Evolutionary conservation across 805 yeast species (phyloP), one percentile per base, ranked within the genome.

Genomic region (Barnettozyma populi): DNA sequence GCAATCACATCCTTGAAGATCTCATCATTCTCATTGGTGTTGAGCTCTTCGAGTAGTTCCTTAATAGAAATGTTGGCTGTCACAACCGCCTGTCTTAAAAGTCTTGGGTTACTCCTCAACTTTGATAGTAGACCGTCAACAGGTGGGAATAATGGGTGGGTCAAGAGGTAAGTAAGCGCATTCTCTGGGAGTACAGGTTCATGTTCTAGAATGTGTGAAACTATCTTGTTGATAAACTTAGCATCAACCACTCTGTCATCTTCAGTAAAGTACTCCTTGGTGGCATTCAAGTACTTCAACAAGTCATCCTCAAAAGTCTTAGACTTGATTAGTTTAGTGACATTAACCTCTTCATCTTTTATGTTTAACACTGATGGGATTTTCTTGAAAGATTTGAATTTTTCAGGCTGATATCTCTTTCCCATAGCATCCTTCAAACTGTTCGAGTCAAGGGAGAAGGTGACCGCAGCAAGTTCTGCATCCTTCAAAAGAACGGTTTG

Each of bases 91-190:
- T 86, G 96, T 66, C 89, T 80, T 63, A 84, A 74, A 48, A 90
- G 72, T 51, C 85, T 76, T 34, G 88, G 82, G 50, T 76, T 72
- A 10, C 75, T 66, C 41, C 74, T 72, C 24, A 88, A 68, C 36
- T 67, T 69, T 14, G 70, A 60, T 39, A 92, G 66, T 40, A 90
- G 63, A 2, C 80, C 81, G 5, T 68, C 65, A 9, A 87, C 71
- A 50, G 73, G 76, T 9, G 97, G 97, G 66, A 84, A 90, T 18
- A 88, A 68, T 16, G 97, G 97, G 68, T 92, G 96, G 2, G 96
- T 86, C 52, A 92, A 71, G 31, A 90, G 71, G 60, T 87, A 90
- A 1, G 84, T 76, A 42, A 88, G 65, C 2, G 89, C 72, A 42
- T 67, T 67, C 57, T 82, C 81, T 20, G 60, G 59, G 10, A 57